Evolutionary conservation across 2,329 filamentous ascomycete genomes (phyloP), one percentile per base, ranked within the genome.

Genomic region (Scortechinia acanthostroma): DNA sequence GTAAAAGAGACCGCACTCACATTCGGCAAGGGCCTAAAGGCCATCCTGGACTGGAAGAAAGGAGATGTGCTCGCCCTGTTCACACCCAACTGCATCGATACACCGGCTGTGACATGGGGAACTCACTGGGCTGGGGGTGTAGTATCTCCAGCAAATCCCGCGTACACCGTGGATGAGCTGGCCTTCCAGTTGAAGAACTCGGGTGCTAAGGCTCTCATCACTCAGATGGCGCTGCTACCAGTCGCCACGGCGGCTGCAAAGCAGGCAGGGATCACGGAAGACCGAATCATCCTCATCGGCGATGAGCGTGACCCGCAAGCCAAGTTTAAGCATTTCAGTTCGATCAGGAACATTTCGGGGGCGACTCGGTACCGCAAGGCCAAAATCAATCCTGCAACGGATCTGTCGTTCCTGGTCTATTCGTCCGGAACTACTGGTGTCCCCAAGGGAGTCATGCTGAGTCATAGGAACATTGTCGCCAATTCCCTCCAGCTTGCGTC

Each of bases 401-500:
- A 95, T 58, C 61, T 93, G 21, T 85, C 88, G 0, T 95, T 93
- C 56, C 64, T 96, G 47, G 88, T 94, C 1, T 96, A 95, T 62
- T 89, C 83, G 43, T 91, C 85, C 4, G 91, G 91, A 4, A 97
- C 91, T 0, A 96, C 91, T 0, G 91, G 91, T 2, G 68, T 90
- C 43, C 91, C 91, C 0, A 97, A 97, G 63, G 91, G 91, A 15
- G 91, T 96, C 14, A 86, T 88, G 77, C 71, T 96, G 22, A 86
- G 80, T 4, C 91, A 97, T 63, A 63, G 68, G 51, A 96, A 96
- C 59, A 82, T 95, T 48, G 77, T 94, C 10, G 69, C 88, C 48
- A 95, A 95, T 60, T 58, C 81, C 4, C 52, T 76, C 22, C 83
- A 87, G 63, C 57, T 73, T 21, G 59, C 61, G 1, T 56, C 63